phyloP scores from a whole-genome alignment of 208 protist species.

The Crithidia mellificae region DNA sequence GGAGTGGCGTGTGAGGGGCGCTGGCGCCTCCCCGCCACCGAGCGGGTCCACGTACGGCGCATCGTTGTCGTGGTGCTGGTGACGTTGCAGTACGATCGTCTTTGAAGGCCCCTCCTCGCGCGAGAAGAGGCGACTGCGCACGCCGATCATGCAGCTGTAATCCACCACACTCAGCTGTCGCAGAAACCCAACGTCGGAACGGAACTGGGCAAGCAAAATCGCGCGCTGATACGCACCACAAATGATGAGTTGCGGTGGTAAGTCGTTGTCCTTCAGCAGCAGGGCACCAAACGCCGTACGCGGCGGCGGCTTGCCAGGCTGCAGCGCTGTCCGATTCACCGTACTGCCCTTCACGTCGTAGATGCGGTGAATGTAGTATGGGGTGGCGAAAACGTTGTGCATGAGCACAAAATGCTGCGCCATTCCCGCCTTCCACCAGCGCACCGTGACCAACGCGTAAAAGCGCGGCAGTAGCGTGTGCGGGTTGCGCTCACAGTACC shows the following conservation, averaged over 20 bases:
- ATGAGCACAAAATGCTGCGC: conserved; percentile 88
- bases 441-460: conserved; percentile 78
- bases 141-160: conserved; percentile 92
- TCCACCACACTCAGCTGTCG: conserved; percentile 84
- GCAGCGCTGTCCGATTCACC: conserved; percentile 63
- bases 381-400: conserved; percentile 91
- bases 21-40: conserved; percentile 1
- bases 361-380: conserved; percentile 88
- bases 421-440: conserved; percentile 51
- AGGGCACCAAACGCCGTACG: conserved; percentile 81
- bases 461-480: conserved; percentile 87
- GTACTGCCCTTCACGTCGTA: conserved; percentile 94
- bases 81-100: conserved; percentile 48
- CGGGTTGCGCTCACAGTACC: conserved; percentile 81
- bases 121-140: conserved; percentile 82
- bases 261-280: conserved; percentile 88
- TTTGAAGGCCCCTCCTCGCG: conserved; percentile 63
- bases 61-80: conserved; percentile 16
- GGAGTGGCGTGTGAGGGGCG: background rate
- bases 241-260: conserved; percentile 83
- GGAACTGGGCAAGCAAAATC: conserved; percentile 86
- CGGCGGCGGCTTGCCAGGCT: conserved; percentile 53
- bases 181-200: conserved; percentile 83
- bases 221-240: conserved; percentile 72
- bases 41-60: conserved; percentile 14